Evolutionary conservation across 1,139 yeast species (phyloP).

Genomic region (Ogataea hybrid): DNA sequence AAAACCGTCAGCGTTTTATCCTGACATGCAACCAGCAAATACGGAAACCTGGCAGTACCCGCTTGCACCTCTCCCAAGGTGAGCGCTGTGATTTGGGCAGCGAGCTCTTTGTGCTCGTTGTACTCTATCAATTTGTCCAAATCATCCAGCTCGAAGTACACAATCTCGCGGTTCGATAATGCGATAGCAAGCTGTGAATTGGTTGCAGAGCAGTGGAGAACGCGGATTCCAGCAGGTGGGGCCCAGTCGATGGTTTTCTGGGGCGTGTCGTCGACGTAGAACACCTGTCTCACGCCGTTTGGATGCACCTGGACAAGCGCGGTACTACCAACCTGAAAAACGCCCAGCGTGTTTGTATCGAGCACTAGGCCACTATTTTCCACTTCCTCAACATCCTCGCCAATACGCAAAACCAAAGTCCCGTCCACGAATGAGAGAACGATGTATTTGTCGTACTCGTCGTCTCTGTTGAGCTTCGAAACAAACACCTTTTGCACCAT

Average conservation of each 20-base stretch:
- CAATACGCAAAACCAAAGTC: slow-evolving; percentile 73
- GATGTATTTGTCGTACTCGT: slow-evolving; percentile 59
- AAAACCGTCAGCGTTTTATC: slow-evolving; percentile 72
- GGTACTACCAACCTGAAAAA: slow-evolving; percentile 63
- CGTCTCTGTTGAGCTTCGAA: slow-evolving; percentile 44
- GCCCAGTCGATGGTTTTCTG: slow-evolving; percentile 62
- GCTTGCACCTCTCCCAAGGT: slow-evolving; percentile 54
- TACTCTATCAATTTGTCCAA: slow-evolving; percentile 69
- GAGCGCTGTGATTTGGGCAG: slow-evolving; percentile 51
- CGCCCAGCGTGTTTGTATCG: slow-evolving; percentile 61
- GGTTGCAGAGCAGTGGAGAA: slow-evolving; percentile 61
- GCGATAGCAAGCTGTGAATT: slow-evolving; percentile 68
- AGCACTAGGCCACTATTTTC: slow-evolving; percentile 59
- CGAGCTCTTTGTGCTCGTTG: slow-evolving; percentile 57
- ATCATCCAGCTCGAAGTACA: slow-evolving; percentile 77
- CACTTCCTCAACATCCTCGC: slow-evolving; percentile 78
- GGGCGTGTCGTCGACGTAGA: slow-evolving; percentile 32
- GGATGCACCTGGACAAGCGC: slow-evolving; percentile 73
- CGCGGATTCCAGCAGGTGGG: slow-evolving; percentile 76
- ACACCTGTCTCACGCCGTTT: slow-evolving; percentile 69
- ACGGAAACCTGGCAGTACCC: slow-evolving; percentile 50
- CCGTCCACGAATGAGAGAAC: slow-evolving; percentile 65
- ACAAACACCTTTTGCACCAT: slow-evolving; percentile 62
- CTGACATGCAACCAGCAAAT: slow-evolving; percentile 66
- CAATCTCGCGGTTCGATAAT: slow-evolving; percentile 68